Base-by-base conservation (phyloP, 768 basidiomycete genomes). In the Xerocomus potaroensis region DNA sequence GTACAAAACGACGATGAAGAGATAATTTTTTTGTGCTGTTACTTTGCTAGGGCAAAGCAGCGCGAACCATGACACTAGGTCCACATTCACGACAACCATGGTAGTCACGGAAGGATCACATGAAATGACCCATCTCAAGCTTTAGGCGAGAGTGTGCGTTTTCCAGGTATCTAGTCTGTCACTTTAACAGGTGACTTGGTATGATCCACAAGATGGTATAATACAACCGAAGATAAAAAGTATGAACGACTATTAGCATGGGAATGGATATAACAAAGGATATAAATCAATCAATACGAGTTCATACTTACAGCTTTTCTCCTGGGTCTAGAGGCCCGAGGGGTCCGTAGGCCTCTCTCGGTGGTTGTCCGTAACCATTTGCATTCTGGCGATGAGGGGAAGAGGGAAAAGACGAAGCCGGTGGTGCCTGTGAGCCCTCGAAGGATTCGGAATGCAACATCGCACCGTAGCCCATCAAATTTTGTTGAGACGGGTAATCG, bases 261-360 rank as follows among this genome's bases (percentile, higher is more conserved):
- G 18, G 4, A 21, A 48, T 15, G 24, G 24, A 51, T 38, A 49
- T 37, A 8, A 34, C 41, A 35, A 33, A 11, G 16, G 37, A 54
- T 45, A 60, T 47, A 26, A 32, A 51, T 26, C 23, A 49, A 64
- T 49, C 47, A 54, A 27, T 45, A 34, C 27, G 45, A 53, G 62
- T 60, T 39, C 59, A 68, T 33, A 0, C 33, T 62, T 63, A 81
- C 65, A 78, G 73, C 62, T 66, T 75, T 44, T 75, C 71, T 43
- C 78, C 70, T 26, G 82, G 82, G 63, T 81, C 82, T 47, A 84
- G 63, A 35, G 82, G 82, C 45, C 82, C 78, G 36, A 78, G 61
- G 0, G 77, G 77, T 29, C 77, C 78, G 43, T 78, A 78, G 32
- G 64, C 62, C 38, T 67, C 62, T 44, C 55, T 59, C 10, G 57